Base-by-base conservation (phyloP, 2,329 filamentous ascomycete species). In the Diaporthe batatas region DNA sequence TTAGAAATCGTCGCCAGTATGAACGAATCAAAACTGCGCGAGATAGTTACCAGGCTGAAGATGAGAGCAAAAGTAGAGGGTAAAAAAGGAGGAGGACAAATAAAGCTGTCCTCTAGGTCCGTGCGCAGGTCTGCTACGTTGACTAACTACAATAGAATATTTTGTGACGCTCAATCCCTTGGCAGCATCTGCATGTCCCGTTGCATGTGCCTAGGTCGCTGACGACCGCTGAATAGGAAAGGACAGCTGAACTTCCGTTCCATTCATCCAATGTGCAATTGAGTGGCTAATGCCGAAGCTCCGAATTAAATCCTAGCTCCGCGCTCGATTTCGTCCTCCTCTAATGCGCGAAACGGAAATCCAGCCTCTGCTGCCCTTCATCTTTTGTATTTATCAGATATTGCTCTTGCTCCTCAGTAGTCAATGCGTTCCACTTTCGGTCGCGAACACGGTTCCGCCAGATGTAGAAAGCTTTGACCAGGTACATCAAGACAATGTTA, bases 361-460 rank as follows among this genome's bases (percentile, higher is more conserved):
- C 87, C 70, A 89, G 78, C 77, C 89, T 84, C 79, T 89, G 86
- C 72, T 84, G 84, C 0, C 88, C 88, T 77, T 89, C 82, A 72
- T 90, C 87, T 5, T 80, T 85, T 0, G 86, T 88, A 36, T 84
- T 87, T 44, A 83, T 76, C 3, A 86, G 73, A 73, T 90, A 90
- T 1, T 84, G 78, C 36, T 83, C 81, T 78, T 85, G 83, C 78
- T 89, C 82, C 76, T 86, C 82, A 44, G 81, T 79, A 0, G 82
- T 83, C 79, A 87, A 75, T 0, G 81, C 79, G 67, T 82, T 80
- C 86, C 86, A 88, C 64, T 78, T 80, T 25, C 77, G 75, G 10
- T 86, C 84, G 6, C 85, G 80, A 36, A 82, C 76, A 76, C 80
- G 82, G 76, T 88, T 88, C 5, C 85, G 79, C 82, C 83, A 85